A percentile compares a stretch with the other conserved stretches of the same genome.
These are phyloP conservation scores for Vicia sativa DNA, from an alignment of 306 rosid species.

Conservation along the genomic window DNA sequence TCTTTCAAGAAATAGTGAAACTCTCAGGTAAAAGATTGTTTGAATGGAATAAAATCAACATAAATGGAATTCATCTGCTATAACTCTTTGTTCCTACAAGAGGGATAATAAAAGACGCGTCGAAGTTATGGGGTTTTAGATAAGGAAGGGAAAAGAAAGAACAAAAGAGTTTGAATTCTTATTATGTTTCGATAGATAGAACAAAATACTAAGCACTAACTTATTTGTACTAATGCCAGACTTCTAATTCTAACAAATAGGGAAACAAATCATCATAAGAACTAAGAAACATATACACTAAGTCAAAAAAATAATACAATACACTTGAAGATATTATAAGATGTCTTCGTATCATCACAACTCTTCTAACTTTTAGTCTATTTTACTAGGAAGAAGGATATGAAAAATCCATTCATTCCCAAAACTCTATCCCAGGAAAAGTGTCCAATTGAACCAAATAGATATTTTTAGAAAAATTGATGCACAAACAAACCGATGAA, in stretches of 20 bases:
- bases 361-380: slow-evolving; percentile 3
- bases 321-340: background rate
- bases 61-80: background rate
- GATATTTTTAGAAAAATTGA: slow-evolving; percentile 12
- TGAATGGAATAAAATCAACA: slow-evolving; percentile 2
- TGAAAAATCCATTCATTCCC: slow-evolving; percentile 18
- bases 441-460: slow-evolving; percentile 1
- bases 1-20: background rate
- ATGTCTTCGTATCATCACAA: background rate
- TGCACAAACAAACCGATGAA: slow-evolving; percentile 35
- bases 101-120: no score
- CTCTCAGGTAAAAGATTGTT: background rate
- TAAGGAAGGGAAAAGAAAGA: no score
- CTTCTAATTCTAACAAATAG: background rate
- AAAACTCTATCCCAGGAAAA: slow-evolving; percentile 6
- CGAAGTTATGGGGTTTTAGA: no score
- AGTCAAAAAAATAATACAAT: background rate
- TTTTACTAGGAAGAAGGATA: background rate
- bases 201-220: background rate
- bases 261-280: background rate
- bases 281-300: background rate
- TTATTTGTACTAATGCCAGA: background rate
- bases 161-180: background rate
- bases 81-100: no score
- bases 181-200: background rate